Conservation (phyloP, 495 filamentous ascomycete species). For the Aspergillus ostianus region DNA sequence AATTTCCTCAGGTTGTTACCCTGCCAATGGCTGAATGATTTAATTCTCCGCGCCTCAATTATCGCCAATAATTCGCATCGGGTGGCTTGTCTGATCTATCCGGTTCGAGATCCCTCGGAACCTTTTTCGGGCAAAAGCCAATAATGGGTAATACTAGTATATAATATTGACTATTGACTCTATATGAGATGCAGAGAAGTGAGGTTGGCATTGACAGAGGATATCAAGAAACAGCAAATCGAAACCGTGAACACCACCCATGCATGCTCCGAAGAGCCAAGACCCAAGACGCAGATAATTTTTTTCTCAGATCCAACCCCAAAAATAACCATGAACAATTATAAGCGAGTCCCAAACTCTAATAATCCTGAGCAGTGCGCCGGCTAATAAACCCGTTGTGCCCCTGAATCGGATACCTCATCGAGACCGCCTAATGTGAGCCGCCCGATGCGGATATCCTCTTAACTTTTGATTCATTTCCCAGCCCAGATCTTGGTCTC, state of each 20-base stretch:
- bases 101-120: not conserved
- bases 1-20: too few species aligned
- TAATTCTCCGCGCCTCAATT: not conserved
- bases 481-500: conserved; percentile 44
- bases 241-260: conserved; percentile 13
- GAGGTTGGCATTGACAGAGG: not conserved
- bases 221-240: conserved; percentile 8
- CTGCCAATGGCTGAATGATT: too few species aligned
- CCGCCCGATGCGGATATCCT: not conserved
- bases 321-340: not conserved
- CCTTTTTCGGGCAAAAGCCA: not conserved
- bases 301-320: not conserved
- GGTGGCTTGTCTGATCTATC: not conserved
- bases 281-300: not conserved
- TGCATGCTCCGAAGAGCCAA: conserved; percentile 10
- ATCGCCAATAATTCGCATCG: not conserved
- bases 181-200: not conserved
- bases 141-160: not conserved
- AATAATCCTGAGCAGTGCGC: conserved; percentile 6
- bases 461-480: conserved; percentile 10
- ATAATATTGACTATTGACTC: not conserved
- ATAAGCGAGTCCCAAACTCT: conserved; percentile 1
- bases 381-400: conserved; percentile 10
- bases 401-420: conserved; percentile 6
- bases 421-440: conserved; percentile 2